Base-by-base conservation (phyloP, 805 yeast genomes). In the Saturnispora diversa region DNA sequence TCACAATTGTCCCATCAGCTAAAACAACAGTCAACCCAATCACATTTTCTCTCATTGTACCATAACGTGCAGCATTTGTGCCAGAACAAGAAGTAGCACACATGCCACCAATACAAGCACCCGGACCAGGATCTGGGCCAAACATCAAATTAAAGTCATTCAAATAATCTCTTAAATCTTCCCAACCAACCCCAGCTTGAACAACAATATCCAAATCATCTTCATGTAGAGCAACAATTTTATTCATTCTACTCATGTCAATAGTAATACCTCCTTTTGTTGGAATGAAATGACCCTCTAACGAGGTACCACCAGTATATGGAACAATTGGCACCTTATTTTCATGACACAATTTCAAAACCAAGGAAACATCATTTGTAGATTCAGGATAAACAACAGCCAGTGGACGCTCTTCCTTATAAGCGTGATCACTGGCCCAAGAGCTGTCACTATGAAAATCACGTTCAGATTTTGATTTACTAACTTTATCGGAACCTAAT, bases 161-260 rank as follows among this genome's bases (percentile, higher is more conserved):
- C 38, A 78, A 51, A 42, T 60, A 70, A 21, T 74, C 76, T 47
- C 73, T 74, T 43, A 84, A 60, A 25, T 74, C 77, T 59, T 78
- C 83, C 88, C 92, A 83, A 2, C 82, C 83, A 9, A 84, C 77
- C 16, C 88, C 87, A 0, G 87, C 83, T 54, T 84, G 85, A 4
- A 84, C 85, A 9, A 68, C 72, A 15, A 80, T 71, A 55, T 84
- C 92, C 52, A 83, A 61, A 56, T 84, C 94, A 13, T 71, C 67
- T 36, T 70, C 69, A 53, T 82, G 76, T 26, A 84, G 58, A 17
- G 64, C 65, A 6, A 83, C 17, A 5, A 84, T 68, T 35, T 70
- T 56, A 58, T 77, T 68, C 83, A 84, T 72, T 42, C 69, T 63
- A n/a, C 75, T 65, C 24, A 81, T 58, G 53, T 82, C 90, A 28